Evolutionary conservation across 2,329 filamentous ascomycete species (phyloP).

Genomic region (Clarireedia paspali): DNA sequence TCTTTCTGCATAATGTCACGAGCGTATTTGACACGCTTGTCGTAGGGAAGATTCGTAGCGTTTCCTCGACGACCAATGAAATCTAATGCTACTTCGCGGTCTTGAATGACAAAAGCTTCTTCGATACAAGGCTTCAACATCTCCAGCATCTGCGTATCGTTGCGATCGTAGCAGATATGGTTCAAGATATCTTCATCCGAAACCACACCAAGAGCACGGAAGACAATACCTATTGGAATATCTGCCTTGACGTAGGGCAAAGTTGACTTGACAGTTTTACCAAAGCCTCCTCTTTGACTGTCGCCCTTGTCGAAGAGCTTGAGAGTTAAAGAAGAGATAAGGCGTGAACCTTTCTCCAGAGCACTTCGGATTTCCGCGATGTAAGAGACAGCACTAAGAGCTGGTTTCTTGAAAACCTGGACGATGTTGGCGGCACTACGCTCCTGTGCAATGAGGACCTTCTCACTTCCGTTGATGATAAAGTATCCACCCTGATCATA

Average conservation of each 20-base stretch:
- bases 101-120: constrained; percentile 93
- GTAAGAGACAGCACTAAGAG: constrained; percentile 85
- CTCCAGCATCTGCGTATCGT: constrained; percentile 94
- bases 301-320: constrained; percentile 86
- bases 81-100: constrained; percentile 87
- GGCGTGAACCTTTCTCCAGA: constrained; percentile 87
- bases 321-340: constrained; percentile 87
- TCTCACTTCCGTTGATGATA: constrained; percentile 98
- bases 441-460: constrained; percentile 96
- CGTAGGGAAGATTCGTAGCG: constrained; percentile 64
- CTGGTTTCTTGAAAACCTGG: constrained; percentile 96
- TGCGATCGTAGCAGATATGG: constrained; percentile 93
- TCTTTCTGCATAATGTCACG: constrained; percentile 96
- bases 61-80: constrained; percentile 91
- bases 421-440: constrained; percentile 97
- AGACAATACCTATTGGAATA: constrained; percentile 90
- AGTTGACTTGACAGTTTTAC: constrained; percentile 82
- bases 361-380: constrained; percentile 95
- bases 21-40: constrained; percentile 86
- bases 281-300: constrained; percentile 68
- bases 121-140: constrained; percentile 96
- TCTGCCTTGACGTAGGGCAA: constrained; percentile 92
- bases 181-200: constrained; percentile 98
- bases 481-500: constrained; percentile 99
- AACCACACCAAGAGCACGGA: constrained; percentile 89